Conservation (phyloP, 306 rosid species). For the Mucuna pruriens region DNA sequence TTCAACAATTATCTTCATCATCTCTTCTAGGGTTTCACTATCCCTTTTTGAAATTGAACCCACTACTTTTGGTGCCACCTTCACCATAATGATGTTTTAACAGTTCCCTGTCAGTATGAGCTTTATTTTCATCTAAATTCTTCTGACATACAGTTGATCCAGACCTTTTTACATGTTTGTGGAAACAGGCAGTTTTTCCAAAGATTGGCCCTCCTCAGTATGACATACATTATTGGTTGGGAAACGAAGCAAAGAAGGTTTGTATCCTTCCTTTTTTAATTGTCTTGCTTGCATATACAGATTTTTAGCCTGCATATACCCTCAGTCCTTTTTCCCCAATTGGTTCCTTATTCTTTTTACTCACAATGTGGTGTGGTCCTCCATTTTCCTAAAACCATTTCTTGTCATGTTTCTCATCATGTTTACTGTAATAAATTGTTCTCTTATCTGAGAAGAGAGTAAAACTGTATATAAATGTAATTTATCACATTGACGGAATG, state of each 20-base stretch:
- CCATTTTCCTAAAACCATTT: constrained; percentile 9
- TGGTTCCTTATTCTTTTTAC: not conserved
- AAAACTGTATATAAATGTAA: not conserved
- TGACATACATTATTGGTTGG: constrained; percentile 90
- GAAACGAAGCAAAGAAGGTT: constrained; percentile 75
- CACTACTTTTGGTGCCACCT: constrained; percentile 13
- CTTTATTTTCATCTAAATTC: constrained; percentile 14
- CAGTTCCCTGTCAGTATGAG: constrained; percentile 20
- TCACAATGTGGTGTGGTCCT: constrained; percentile 19
- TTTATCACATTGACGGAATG: not conserved
- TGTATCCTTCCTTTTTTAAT: constrained; percentile 20
- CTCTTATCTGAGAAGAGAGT: constrained; percentile 20
- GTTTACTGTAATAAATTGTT: not conserved
- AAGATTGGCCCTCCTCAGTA: constrained; percentile 72
- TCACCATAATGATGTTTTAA: constrained; percentile 27
- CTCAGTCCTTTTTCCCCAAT: not conserved
- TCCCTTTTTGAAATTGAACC: constrained; percentile 26
- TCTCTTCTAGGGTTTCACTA: constrained; percentile 11
- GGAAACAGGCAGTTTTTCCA: constrained; percentile 70
- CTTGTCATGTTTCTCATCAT: constrained; percentile 6
- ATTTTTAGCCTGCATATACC: constrained; percentile 1
- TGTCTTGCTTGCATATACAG: not conserved
- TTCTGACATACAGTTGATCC: constrained; percentile 30
- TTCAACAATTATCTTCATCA: constrained; percentile 12
- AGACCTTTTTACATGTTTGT: constrained; percentile 43